Evolutionary conservation across 805 yeast genomes (phyloP), one percentile per base, ranked within the genome.

Genomic region (Yamadazyma paraphyllophila): DNA sequence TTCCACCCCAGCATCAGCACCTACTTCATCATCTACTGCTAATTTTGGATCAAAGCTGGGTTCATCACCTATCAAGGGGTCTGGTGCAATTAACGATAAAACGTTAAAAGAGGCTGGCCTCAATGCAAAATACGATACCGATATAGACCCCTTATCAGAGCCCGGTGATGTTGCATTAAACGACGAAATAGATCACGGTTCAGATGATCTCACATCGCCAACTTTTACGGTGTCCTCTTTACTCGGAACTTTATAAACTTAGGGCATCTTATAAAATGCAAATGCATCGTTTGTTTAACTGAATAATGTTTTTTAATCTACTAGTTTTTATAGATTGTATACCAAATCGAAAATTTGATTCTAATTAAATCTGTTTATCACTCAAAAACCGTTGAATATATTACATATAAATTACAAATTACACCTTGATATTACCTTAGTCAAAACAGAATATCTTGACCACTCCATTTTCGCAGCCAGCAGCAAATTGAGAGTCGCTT

Each of bases 401-500:
- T 29, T 29, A 29, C 31, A 29, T 29, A 29, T 29, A 36, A 16
- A 36, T 20, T 33, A 33, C 36, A 33, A 33, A 20, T 31, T 33
- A 36, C 24, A 36, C 29, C 20, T 24, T 24, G 11, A 17, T 17
- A 16, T 16, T 16, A 36, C 25, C 43, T 27, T 42, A 31, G 20
- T 85, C 96, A 66, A 90, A 90, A 47, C 85, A 80, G 62, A 83
- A 85, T 81, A 91, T 79, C 53, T 85, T 81, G n/a, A 90, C 95
- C 41, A 78, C 78, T 5, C 98, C 98, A 56, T 80, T 80, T 50
- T 91, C 97, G 51, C 89, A 83, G 2, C 96, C 98, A 46, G 94
- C 88, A 13, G 88, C 96, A 65, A 91, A 82, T 47, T 89, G 76
- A 7, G 96, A 85, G 65, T 94, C 97, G 37, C 95, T 91, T 40